Evolutionary conservation across 805 yeast species (phyloP), one percentile per base, ranked within the genome.

Genomic region (Nakazawaea sp.): DNA sequence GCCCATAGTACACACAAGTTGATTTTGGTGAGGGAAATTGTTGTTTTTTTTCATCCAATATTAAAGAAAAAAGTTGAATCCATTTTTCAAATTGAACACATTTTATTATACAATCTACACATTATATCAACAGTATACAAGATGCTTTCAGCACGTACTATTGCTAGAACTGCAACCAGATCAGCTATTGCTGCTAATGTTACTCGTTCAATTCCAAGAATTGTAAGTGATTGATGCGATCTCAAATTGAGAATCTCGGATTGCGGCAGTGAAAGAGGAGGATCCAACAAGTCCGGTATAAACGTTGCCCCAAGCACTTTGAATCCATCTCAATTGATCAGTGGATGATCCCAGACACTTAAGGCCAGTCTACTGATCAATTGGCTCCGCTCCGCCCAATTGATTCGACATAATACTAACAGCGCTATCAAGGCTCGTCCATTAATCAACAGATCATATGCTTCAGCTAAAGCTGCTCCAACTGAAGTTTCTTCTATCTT

Each of bases 401-500:
- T 9, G 16, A 26, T 26, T n/a, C 13, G 8, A 9, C 25, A 9
- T 30, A 19, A 8, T 26, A 36, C 35, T 30, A 24, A 30, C 33
- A 18, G 18, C n/a, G 12, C 29, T 27, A 28, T 36, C 38, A 58
- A 78, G 85, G 81, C 86, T 58, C 85, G 85, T 72, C 86, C 88
- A 62, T 58, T 70, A 55, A 64, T 72, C 56, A 64, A 63, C 46
- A 80, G 88, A 62, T 81, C 95, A 70, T 86, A 78, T 65, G 97
- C 97, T 61, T 78, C 89, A 43, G 89, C 92, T 53, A 92, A 92
- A 81, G 92, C 97, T 61, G 88, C 95, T 56, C 97, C 99, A 66
- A 92, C 97, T 54, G 99, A 92, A 76, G 98, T 92, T 52, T 89
- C 98, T 54, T 87, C 97, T 45, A 92, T 92, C 73, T 81, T 92